Percentiles rank a stretch among this genome's conserved stretches.
phyloP scores from a whole-genome alignment of 192 early-diverging fungal genomes.

The Linnemannia zychae region DNA sequence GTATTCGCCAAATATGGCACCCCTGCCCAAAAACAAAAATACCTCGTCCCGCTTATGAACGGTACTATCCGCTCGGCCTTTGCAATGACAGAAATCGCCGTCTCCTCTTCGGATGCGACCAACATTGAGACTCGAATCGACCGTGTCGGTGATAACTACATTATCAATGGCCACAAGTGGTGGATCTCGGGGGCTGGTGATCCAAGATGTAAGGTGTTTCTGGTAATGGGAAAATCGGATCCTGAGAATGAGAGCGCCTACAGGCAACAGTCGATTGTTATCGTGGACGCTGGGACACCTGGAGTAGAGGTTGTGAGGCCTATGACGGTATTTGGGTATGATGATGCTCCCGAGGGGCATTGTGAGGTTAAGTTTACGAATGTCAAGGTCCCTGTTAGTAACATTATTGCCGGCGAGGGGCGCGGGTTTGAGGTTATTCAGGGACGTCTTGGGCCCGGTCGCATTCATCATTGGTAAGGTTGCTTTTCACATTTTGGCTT shows the following conservation, averaged over 20 bases:
- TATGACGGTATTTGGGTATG: conserved; percentile 92
- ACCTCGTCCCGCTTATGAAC: conserved; percentile 86
- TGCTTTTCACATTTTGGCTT: no score
- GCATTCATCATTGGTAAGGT: conserved; percentile 95
- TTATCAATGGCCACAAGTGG: conserved; percentile 93
- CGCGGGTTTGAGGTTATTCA: conserved; percentile 99
- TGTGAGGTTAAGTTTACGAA: conserved; percentile 93
- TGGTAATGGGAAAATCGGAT: conserved; percentile 94
- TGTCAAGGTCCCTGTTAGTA: conserved; percentile 87
- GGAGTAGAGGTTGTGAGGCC: conserved; percentile 90
- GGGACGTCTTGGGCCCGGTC: conserved; percentile 95
- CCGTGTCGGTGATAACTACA: conserved; percentile 72
- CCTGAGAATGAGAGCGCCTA: conserved; percentile 75
- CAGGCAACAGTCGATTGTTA: conserved; percentile 90
- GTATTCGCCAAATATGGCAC: conserved; percentile 97
- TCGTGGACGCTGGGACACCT: conserved; percentile 87
- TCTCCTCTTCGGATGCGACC: conserved; percentile 97
- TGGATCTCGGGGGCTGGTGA: conserved; percentile 99
- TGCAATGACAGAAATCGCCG: conserved; percentile 97
- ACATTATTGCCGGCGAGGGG: conserved; percentile 95
- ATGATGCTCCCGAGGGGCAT: conserved; percentile 98
- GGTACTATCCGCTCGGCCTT: conserved; percentile 97
- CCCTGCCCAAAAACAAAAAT: conserved; percentile 82
- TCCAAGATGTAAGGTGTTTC: conserved; percentile 91
- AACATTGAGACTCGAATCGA: conserved; percentile 93